Evolutionary conservation across 441 rosid genomes (phyloP), one percentile per base, ranked within the genome.

Genomic region (Arabidopsis hybrid): DNA sequence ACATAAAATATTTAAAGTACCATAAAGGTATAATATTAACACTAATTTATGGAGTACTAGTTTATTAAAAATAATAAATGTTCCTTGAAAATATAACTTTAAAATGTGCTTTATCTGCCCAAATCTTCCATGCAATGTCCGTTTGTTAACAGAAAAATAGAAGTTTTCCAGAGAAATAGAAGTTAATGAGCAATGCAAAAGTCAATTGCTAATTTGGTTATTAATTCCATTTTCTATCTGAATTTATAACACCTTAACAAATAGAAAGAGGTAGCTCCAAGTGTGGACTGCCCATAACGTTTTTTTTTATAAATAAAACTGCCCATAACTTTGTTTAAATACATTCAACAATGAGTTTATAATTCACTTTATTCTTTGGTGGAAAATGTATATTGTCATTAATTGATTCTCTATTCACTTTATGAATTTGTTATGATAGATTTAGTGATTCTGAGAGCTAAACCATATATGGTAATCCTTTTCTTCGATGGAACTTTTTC

Each of bases 131-230:
- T 26, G 29, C 29, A 26, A 26, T 26, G 29, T 26, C 29, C 29
- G 29, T 26, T 26, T 26, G 57, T 26, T 21, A 9, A 8, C 8
- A n/a, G 36, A 43, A 43, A 56, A 69, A 58, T 35, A 6, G 35
- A 18, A 18, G 21, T 18, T 1, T 18, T 31, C 34, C 32, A 31
- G 32, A 31, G 32, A 31, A 31, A 34, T 34, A 11, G 5, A 46
- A 59, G 66, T 69, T 35, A 59, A 69, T 47, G 66, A 59, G 49
- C 35, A 58, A 12, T 69, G 73, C 58, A 59, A 70, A 35, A 70
- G 50, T 18, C n/a, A 18, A 38, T 18, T 70, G 29, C 58, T 35
- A 47, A 8, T 11, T 69, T 47, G 47, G 26, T 13, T 18, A 8
- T 49, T 49, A 12, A 57, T 69, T 12, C 45, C 14, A 58, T 57